A percentile compares a stretch with the other conserved stretches of the same genome.
phyloP scores from a whole-genome alignment of 169 alveolate species.

The Eimeria maxima region DNA sequence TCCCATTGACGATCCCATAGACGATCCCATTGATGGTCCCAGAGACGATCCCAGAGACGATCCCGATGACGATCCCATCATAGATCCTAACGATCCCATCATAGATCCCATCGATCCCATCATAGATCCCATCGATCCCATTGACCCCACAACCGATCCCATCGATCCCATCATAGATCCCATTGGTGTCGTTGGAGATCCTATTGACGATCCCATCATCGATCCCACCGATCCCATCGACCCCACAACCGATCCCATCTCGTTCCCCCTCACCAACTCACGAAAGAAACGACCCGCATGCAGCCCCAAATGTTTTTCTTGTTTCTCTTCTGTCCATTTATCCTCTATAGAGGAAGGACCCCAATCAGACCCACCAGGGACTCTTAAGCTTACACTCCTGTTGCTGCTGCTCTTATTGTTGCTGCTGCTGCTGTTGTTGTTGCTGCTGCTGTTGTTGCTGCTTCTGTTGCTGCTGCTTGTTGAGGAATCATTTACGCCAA shows the following conservation, averaged over 20 bases:
- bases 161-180: too few relatives aligned
- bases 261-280: not conserved
- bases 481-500: too few relatives aligned
- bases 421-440: conserved; percentile 22
- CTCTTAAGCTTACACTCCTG: not conserved
- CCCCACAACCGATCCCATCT: not conserved
- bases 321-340: not conserved
- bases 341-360: not conserved
- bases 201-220: too few relatives aligned
- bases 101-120: too few relatives aligned
- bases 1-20: not conserved
- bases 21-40: not conserved
- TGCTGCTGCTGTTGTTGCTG: conserved; percentile 45
- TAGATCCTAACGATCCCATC: too few relatives aligned
- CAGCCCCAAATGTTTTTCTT: not conserved
- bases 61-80: too few relatives aligned
- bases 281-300: not conserved
- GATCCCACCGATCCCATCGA: too few relatives aligned
- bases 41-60: too few relatives aligned
- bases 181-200: too few relatives aligned
- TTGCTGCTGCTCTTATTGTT: not conserved
- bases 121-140: too few relatives aligned
- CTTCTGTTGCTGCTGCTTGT: conserved; percentile 17
- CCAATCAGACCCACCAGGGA: not conserved
- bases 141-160: too few relatives aligned